phyloP scores from a whole-genome alignment of 495 filamentous ascomycete genomes.

The Annulohypoxylon moriforme region DNA sequence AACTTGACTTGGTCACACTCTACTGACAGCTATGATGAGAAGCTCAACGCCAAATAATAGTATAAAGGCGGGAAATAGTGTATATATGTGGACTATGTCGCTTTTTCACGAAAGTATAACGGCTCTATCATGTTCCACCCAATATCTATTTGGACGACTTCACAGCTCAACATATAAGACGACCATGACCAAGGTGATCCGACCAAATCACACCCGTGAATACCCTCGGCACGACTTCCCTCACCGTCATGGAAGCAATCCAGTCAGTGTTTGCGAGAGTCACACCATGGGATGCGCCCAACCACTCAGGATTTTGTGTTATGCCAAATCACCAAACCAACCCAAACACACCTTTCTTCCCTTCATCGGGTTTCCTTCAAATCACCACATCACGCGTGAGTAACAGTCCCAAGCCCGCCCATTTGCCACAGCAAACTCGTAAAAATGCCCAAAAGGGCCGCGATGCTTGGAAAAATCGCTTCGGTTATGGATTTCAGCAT shows the following conservation, averaged over 20 bases:
- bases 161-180: not conserved
- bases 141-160: not conserved
- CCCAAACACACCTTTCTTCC: not conserved
- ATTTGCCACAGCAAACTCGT: not conserved
- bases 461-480: not conserved
- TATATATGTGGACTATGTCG: too few relatives aligned
- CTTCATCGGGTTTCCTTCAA: not conserved
- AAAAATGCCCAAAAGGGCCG: not conserved
- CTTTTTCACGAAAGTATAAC: not conserved
- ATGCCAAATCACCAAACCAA: not conserved
- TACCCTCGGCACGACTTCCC: not conserved
- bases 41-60: not conserved
- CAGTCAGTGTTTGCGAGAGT: not conserved
- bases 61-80: not conserved
- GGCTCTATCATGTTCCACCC: not conserved
- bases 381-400: not conserved
- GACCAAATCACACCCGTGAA: not conserved
- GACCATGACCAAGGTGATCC: not conserved
- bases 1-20: not conserved
- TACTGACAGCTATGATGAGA: not conserved
- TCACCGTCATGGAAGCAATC: not conserved
- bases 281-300: not conserved
- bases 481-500: conserved; percentile 11
- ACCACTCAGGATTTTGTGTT: not conserved
- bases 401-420: conserved; percentile 14